Evolutionary conservation across 352 stramenopile species (phyloP).

Genomic region (Phytopythium helicoides): DNA sequence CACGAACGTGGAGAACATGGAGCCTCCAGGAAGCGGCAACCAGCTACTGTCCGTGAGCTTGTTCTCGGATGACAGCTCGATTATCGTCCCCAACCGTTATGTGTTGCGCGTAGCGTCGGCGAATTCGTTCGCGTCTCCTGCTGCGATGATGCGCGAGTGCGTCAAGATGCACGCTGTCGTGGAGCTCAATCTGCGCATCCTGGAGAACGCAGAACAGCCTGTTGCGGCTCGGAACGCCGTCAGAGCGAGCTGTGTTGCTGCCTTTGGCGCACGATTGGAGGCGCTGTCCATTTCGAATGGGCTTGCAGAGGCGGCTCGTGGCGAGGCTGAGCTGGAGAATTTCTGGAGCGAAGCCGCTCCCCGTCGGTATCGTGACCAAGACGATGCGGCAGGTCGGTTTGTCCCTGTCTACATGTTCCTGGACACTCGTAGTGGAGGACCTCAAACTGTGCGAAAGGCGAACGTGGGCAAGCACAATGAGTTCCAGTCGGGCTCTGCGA

Average conservation of each 20-base stretch:
- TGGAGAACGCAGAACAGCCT: conserved; percentile 18
- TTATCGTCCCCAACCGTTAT: conserved; percentile 56
- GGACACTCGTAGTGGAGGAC: conserved; percentile 28
- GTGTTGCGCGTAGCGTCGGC: conserved; percentile 39
- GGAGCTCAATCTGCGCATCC: conserved; percentile 39
- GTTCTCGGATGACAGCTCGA: conserved; percentile 54
- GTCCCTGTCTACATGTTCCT: conserved; percentile 58
- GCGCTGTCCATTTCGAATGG: conserved; percentile 21
- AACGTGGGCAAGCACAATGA: conserved; percentile 3
- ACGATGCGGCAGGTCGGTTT: conserved; percentile 13
- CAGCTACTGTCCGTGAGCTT: conserved; percentile 55
- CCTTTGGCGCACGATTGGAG: conserved; percentile 28
- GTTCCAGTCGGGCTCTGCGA: conserved; percentile 4
- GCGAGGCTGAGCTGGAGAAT: conserved; percentile 22
- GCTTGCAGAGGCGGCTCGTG: conserved; percentile 18
- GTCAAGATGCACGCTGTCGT: conserved; percentile 55
- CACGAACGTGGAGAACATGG: conserved; percentile 37
- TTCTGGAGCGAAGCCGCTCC: conserved; percentile 20
- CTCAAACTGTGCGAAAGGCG: neutral
- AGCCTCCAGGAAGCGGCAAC: conserved; percentile 37
- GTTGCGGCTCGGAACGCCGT: conserved; percentile 17
- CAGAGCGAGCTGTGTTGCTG: conserved; percentile 9
- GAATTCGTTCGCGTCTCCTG: conserved; percentile 35
- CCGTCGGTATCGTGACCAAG: conserved; percentile 18
- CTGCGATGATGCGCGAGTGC: conserved; percentile 41